Evolutionary conservation across 441 rosid genomes (phyloP).

Genomic region (Aquilaria agallochum): DNA sequence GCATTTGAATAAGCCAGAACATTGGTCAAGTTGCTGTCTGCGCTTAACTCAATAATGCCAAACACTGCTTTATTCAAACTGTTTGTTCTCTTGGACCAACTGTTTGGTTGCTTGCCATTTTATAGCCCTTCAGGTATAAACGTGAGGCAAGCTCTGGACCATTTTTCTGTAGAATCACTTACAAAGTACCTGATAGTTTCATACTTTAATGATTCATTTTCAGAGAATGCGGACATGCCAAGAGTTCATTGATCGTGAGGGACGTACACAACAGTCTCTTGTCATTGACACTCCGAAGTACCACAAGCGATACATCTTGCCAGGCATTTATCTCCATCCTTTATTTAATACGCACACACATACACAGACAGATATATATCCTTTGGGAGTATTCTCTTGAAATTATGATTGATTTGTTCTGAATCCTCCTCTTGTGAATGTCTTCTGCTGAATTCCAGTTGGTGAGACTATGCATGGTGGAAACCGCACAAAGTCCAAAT

Average conservation of each 20-base stretch:
- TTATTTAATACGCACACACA: neutral
- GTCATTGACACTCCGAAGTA: slow-evolving; percentile 81
- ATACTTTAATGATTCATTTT: slow-evolving; percentile 16
- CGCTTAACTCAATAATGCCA: too few relatives aligned
- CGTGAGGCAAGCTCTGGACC: too few relatives aligned
- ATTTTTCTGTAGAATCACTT: neutral
- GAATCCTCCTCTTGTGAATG: neutral
- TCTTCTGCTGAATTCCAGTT: slow-evolving; percentile 34
- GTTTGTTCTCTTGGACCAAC: too few relatives aligned
- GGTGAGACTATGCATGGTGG: slow-evolving; percentile 71
- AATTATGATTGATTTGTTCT: neutral
- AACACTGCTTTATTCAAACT: too few relatives aligned
- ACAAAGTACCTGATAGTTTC: slow-evolving; percentile 1
- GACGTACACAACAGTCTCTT: slow-evolving; percentile 75
- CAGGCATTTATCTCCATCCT: slow-evolving; percentile 39
- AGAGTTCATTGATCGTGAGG: slow-evolving; percentile 83
- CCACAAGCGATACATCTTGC: slow-evolving; percentile 86
- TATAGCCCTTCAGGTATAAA: too few relatives aligned
- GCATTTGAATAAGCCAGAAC: too few relatives aligned
- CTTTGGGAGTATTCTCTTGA: neutral
- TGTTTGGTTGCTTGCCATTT: too few relatives aligned
- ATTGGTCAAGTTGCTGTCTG: too few relatives aligned
- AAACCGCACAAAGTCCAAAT: slow-evolving; percentile 50
- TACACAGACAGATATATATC: too few relatives aligned
- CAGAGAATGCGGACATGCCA: slow-evolving; percentile 89